A percentile compares a stretch with the other conserved stretches of the same genome.
Conservation (phyloP, 1,284 basidiomycete species). For the Irpex sp. region DNA sequence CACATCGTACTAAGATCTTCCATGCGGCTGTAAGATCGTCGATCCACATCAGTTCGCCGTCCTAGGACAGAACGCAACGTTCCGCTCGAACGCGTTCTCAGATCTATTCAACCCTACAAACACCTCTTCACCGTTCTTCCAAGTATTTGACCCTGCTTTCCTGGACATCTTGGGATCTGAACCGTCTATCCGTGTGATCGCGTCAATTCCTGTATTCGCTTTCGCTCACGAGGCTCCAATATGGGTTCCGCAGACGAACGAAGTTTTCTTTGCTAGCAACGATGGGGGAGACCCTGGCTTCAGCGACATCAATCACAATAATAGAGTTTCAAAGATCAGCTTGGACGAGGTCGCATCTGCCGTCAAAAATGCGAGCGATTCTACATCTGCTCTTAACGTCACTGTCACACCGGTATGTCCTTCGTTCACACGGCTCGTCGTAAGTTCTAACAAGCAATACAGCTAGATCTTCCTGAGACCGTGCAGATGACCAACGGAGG, state of each 20-base stretch:
- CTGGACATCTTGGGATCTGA: conserved; percentile 51
- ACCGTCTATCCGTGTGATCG: conserved; percentile 56
- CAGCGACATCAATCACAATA: conserved; percentile 41
- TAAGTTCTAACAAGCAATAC: neutral
- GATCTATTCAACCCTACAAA: conserved; percentile 38
- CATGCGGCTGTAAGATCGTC: conserved; percentile 21
- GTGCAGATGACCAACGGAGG: conserved; percentile 75
- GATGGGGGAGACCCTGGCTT: conserved; percentile 40
- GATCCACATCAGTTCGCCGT: conserved; percentile 28
- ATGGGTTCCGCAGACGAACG: conserved; percentile 55
- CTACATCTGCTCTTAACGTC: conserved; percentile 43
- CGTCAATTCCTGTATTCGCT: conserved; percentile 54
- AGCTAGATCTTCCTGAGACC: conserved; percentile 46
- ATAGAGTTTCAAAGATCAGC: conserved; percentile 36
- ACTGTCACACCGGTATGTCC: conserved; percentile 34
- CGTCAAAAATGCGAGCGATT: conserved; percentile 24
- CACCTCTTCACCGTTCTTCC: conserved; percentile 57
- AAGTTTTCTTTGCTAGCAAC: conserved; percentile 50
- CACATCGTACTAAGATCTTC: neutral
- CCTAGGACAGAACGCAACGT: conserved; percentile 26
- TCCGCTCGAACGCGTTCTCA: conserved; percentile 25
- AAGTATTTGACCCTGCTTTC: conserved; percentile 64
- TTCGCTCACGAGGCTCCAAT: conserved; percentile 77
- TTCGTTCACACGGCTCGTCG: neutral
- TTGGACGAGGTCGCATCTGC: conserved; percentile 32